Conservation (phyloP, 2,329 filamentous ascomycete species). For the Chaetomiaceae sp. region DNA sequence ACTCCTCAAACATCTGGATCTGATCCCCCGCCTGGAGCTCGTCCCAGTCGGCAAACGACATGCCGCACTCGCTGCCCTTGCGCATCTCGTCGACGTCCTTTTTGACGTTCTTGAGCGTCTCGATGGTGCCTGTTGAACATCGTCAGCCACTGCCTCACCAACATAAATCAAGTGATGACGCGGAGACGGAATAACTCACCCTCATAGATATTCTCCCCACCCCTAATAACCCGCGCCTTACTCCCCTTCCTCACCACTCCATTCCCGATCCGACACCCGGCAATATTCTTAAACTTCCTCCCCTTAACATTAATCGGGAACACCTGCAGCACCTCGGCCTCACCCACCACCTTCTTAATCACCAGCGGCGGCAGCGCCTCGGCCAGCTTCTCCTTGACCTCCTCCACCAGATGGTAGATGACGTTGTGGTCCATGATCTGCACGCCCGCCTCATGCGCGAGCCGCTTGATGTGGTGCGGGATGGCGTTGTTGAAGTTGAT, state of each 20-base stretch:
- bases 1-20: constrained; percentile 83
- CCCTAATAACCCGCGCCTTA: constrained; percentile 68
- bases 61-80: constrained; percentile 90
- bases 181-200: constrained; percentile 52
- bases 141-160: background rate
- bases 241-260: constrained; percentile 62
- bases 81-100: constrained; percentile 85
- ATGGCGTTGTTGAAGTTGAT: constrained; percentile 81
- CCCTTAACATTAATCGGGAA: constrained; percentile 81
- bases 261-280: constrained; percentile 83
- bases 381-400: constrained; percentile 63
- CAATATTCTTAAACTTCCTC: constrained; percentile 67
- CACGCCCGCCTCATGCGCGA: constrained; percentile 69
- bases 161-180: background rate
- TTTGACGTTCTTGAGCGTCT: constrained; percentile 85
- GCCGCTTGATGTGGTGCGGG: constrained; percentile 60
- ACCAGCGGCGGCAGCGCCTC: constrained; percentile 64
- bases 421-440: constrained; percentile 79
- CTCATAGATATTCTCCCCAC: constrained; percentile 69
- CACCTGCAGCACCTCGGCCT: constrained; percentile 77
- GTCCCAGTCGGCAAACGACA: constrained; percentile 76
- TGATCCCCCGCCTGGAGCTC: constrained; percentile 76
- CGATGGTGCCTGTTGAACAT: constrained; percentile 59
- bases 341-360: constrained; percentile 69
- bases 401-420: constrained; percentile 76